phyloP scores from a whole-genome alignment of 2,329 filamentous ascomycete species.

The Cordyceps pruinosa region DNA sequence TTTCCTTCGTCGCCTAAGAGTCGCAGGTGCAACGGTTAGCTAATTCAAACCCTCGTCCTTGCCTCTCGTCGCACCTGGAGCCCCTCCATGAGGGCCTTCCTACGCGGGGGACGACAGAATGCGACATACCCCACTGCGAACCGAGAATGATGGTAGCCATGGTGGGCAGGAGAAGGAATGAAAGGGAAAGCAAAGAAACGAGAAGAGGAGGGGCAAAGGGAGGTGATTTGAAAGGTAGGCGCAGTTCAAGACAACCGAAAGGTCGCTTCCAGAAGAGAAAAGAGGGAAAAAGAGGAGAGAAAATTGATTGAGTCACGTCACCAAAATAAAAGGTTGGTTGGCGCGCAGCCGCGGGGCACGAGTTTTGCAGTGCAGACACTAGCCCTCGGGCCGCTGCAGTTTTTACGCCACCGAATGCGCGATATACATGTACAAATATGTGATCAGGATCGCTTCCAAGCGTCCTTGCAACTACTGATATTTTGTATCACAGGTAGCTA shows the following conservation, averaged over 20 bases:
- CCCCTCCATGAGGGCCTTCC: neutral
- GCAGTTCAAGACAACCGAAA: neutral
- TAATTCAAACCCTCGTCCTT: neutral
- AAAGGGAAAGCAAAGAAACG: too few species aligned
- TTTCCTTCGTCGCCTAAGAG: conserved; percentile 19
- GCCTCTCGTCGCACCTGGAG: neutral
- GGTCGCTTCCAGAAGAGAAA: conserved; percentile 6
- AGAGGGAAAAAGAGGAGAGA: conserved; percentile 9
- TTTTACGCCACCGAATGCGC: too few species aligned
- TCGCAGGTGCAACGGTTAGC: neutral
- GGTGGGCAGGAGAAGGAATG: too few species aligned
- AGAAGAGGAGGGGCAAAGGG: too few species aligned
- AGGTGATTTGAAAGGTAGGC: neutral
- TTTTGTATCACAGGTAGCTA: too few species aligned
- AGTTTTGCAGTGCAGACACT: neutral
- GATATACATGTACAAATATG: too few species aligned
- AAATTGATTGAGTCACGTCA: neutral
- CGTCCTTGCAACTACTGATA: too few species aligned
- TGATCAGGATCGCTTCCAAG: too few species aligned
- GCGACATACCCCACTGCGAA: conserved; percentile 32
- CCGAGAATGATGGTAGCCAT: conserved; percentile 31
- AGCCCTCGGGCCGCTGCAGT: too few species aligned
- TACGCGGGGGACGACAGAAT: neutral
- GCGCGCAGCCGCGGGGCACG: neutral
- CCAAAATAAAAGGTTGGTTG: neutral